A percentile compares a stretch with the other conserved stretches of the same genome.
phyloP scores from a whole-genome alignment of 169 alveolate species.

The Cryptosporidium sp. region DNA sequence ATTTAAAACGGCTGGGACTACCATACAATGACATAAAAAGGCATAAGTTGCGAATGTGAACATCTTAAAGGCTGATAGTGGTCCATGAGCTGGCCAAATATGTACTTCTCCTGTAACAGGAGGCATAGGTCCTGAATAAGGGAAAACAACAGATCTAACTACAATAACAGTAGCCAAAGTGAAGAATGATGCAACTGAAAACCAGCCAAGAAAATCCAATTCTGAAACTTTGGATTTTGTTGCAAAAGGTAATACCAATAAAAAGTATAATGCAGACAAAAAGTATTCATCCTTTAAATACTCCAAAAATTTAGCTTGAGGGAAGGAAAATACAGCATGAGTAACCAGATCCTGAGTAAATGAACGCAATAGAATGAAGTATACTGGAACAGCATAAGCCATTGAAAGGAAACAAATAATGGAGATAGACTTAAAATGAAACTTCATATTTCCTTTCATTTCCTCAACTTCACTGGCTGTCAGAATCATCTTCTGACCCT shows the following conservation, averaged over 20 bases:
- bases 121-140: conserved; percentile 74
- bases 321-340: conserved; percentile 46
- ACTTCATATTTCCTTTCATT: conserved; percentile 53
- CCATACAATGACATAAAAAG: conserved; percentile 67
- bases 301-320: conserved; percentile 25
- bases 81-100: conserved; percentile 49
- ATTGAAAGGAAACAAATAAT: conserved; percentile 69
- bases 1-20: conserved; percentile 71
- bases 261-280: conserved; percentile 35
- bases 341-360: conserved; percentile 62
- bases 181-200: conserved; percentile 61
- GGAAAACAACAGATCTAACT: conserved; percentile 28
- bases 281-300: conserved; percentile 54
- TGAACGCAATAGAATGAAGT: conserved; percentile 55
- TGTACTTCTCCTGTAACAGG: conserved; percentile 44
- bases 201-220: conserved; percentile 67
- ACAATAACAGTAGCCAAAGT: conserved; percentile 53
- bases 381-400: conserved; percentile 75
- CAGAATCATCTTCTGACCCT: conserved; percentile 26
- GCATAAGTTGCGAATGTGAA: conserved; percentile 72
- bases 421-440: conserved; percentile 70
- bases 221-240: conserved; percentile 39
- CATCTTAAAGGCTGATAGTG: conserved; percentile 63
- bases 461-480: conserved; percentile 42
- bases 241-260: conserved; percentile 60